Base-by-base conservation (phyloP, 2,329 filamentous ascomycete genomes). In the Fusarium nanum region DNA sequence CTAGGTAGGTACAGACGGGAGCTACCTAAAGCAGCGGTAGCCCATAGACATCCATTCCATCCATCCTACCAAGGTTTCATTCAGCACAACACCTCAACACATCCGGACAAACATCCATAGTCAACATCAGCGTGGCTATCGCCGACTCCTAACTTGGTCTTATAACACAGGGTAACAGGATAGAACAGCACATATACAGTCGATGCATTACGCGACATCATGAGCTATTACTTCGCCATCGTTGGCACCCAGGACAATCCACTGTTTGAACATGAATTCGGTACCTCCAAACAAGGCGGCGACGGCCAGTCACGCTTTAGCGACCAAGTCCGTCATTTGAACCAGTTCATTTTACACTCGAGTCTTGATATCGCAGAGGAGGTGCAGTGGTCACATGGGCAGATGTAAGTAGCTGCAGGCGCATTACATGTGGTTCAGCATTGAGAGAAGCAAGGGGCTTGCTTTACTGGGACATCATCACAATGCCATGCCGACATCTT, bases 201-300 rank as follows among this genome's bases (percentile, higher is more conserved):
- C 64, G 72, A 81, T 75, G 76, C 75, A 66, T 67, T 69, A 37
- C 61, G 67, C 73, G 61, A 61, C 71, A 85, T 74, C 70, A 98
- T 98, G 96, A 98, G 94, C 65, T 99, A 98, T 87, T 98, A 98
- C 85, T 98, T 99, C 83, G 93, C 93, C 78, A 97, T 99, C 74
- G 89, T 99, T 80, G 96, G 94, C 78, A 97, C 94, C 23, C 93
- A 93, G 76, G 96, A 99, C 84, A 97, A 95, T 78, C 95, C 96
- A 34, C 88, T 99, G 73, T 99, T 98, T 83, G 95, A 97, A 83
- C 89, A 97, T 81, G 94, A 97, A 78, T 99, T 99, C 80, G 96
- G 96, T 76, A 98, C 95, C 41, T 97, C 93, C 42, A 98, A 98
- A 81, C 92, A 94, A 75, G 94, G 95, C 82, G 95, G 95, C 78